phyloP scores from a whole-genome alignment of 2,329 filamentous ascomycete genomes.

The Beauveria rudraprayagi region DNA sequence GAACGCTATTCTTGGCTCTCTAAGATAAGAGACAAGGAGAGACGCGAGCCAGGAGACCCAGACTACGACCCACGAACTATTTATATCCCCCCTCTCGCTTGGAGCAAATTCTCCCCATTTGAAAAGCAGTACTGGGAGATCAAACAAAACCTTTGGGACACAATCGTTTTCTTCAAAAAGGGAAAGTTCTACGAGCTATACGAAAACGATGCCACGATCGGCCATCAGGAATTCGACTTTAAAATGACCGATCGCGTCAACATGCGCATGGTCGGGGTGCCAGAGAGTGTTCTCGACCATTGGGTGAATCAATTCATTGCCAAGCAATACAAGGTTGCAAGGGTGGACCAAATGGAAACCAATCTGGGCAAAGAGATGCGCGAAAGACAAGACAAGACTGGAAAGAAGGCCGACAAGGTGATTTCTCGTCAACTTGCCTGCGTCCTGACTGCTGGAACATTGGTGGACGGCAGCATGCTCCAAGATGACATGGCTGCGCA shows the following conservation, averaged over 20 bases:
- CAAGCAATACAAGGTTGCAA: constrained; percentile 93
- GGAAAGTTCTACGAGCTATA: constrained; percentile 99
- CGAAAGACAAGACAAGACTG: constrained; percentile 62
- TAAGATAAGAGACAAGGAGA: constrained; percentile 75
- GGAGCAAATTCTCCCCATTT: constrained; percentile 80
- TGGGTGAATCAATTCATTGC: constrained; percentile 99
- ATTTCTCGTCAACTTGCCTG: constrained; percentile 86
- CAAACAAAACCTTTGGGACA: constrained; percentile 96
- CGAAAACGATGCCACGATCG: constrained; percentile 93
- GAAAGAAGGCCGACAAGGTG: constrained; percentile 81
- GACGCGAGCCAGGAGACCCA: constrained; percentile 66
- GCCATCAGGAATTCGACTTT: constrained; percentile 92
- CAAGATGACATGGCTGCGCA: constrained; percentile 97
- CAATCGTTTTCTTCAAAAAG: constrained; percentile 99
- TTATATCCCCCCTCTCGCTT: constrained; percentile 78
- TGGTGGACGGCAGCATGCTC: constrained; percentile 93
- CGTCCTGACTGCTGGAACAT: constrained; percentile 82
- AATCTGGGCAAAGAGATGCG: constrained; percentile 97
- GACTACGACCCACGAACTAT: constrained; percentile 88
- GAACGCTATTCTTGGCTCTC: constrained; percentile 87
- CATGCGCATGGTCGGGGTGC: constrained; percentile 99
- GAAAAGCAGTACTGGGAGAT: constrained; percentile 99
- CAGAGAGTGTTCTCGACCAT: constrained; percentile 87
- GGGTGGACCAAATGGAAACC: constrained; percentile 94
- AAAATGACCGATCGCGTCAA: constrained; percentile 98